Base-by-base conservation (phyloP, 805 yeast species). In the Saturnispora bothae region DNA sequence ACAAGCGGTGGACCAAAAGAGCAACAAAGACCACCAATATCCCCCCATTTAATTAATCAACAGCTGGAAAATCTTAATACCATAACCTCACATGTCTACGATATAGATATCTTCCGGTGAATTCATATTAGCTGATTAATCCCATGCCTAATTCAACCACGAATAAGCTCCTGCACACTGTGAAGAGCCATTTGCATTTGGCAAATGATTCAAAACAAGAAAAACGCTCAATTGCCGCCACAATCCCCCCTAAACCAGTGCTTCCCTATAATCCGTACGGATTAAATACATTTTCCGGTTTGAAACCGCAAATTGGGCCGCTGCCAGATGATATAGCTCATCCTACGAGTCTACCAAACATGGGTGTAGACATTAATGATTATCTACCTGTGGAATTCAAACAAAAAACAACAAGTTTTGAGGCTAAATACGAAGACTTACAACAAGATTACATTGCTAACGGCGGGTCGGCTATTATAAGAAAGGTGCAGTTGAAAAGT, bases 391-490 rank as follows among this genome's bases (percentile, higher is more conserved):
- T 52, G 0, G 69, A 65, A 4, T 60, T 72, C 44, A 63, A 70
- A 36, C 74, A 77, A 51, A 56, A 57, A 1, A 63, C 65, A 38
- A 57, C 65, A 3, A 65, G 66, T 31, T 56, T 82, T 35, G 63
- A 67, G 22, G 79, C 76, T 32, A 73, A 71, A 40, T 82, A 73
- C 50, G 71, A 66, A 30, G 46, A 69, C 15, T 63, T 66, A 3
- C 64, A 58, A 8, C 63, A 61, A 34, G 48, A 45, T 21, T 47
- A 35, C 22, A 43, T 82, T 36, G 92, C 88, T 3, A 71, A 69
- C 39, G 92, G 94, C 34, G 88, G 88, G 3, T 72, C 82, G 2
- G 71, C 84, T 4, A 71, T 71, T 34, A 86, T 82, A 16, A 63
- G 78, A 39, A 69, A 69, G 40, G 56, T 71, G 3, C 50, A 56